Base-by-base conservation (phyloP, 2,329 filamentous ascomycete species). In the Alternaria metachromatica region DNA sequence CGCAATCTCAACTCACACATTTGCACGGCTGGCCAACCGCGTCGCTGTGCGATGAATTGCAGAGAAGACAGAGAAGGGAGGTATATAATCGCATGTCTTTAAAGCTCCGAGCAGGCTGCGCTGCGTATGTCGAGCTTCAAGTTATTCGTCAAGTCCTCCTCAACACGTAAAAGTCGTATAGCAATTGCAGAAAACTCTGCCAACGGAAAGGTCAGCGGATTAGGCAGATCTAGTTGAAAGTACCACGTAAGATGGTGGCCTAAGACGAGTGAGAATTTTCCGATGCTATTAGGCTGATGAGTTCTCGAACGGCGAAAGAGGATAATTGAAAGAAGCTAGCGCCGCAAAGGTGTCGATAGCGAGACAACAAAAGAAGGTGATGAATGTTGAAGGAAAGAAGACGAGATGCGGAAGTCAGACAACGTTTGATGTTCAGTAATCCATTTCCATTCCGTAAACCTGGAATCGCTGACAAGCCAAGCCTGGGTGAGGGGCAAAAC, bases 1-100 rank as follows among this genome's bases (percentile, higher is more conserved):
- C n/a, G 7, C 3, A 2, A 11, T 30, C 10, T 9, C 4, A 3
- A 65, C 68, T 63, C 56, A 72, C 70, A 58, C 70, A 75, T 70
- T 73, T 75, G 48, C 73, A 75, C 7, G 55, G 25, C 33, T 33
- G 10, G 0, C 21, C 20, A 5, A 44, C 45, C 8, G 58, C 60
- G 25, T 57, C 30, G 10, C 5, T 18, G 9, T 46, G 21, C 6
- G 20, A 10, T 2, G 15, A n/a, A 2, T 15, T 18, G 21, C 3
- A 55, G 2, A 46, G n/a, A 11, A 46, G n/a, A 3, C 3, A 37
- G 12, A 15, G 12, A 13, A 37, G 10, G 2, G 6, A 18, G 1
- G 10, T 7, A 41, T 15, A n/a, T 4, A 8, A 13, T 37, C 28
- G 30, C 26, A 53, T 53, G 0, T 12, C 28, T 2, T 7, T 9